Evolutionary conservation across 352 stramenopile genomes (phyloP).

Genomic region (Peronospora destructor): DNA sequence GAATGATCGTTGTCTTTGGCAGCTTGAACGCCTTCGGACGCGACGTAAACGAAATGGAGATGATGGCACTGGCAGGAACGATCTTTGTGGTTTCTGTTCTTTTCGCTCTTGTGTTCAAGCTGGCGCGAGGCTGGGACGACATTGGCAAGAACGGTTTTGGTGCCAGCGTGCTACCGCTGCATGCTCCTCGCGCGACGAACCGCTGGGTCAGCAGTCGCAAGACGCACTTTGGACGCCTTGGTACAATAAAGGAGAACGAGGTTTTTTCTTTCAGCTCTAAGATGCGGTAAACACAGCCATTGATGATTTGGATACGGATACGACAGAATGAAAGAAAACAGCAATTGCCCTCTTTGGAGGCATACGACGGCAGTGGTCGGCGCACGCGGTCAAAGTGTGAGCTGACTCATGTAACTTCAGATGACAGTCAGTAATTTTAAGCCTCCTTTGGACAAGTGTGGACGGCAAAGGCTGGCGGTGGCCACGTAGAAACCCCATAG

Average conservation of each 20-base stretch:
- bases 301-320: constrained; percentile 4
- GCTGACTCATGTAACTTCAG: constrained; percentile 20
- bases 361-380: not conserved
- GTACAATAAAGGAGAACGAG: constrained; percentile 64
- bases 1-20: constrained; percentile 66
- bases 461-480: constrained; percentile 10
- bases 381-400: constrained; percentile 25
- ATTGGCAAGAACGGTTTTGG: constrained; percentile 37
- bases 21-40: constrained; percentile 67
- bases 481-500: constrained; percentile 8
- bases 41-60: constrained; percentile 63
- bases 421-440: constrained; percentile 30
- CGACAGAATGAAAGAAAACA: not conserved
- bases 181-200: constrained; percentile 39
- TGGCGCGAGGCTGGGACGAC: constrained; percentile 62
- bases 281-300: constrained; percentile 34
- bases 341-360: not conserved
- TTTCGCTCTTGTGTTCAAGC: constrained; percentile 68
- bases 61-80: constrained; percentile 56
- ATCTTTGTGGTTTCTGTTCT: constrained; percentile 72
- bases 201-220: constrained; percentile 59
- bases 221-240: constrained; percentile 55
- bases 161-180: constrained; percentile 38
- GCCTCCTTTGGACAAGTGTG: constrained; percentile 14
- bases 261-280: constrained; percentile 61